Evolutionary conservation across 345 rosid genomes (phyloP).

Genomic region (Lumnitzera racemosa): DNA sequence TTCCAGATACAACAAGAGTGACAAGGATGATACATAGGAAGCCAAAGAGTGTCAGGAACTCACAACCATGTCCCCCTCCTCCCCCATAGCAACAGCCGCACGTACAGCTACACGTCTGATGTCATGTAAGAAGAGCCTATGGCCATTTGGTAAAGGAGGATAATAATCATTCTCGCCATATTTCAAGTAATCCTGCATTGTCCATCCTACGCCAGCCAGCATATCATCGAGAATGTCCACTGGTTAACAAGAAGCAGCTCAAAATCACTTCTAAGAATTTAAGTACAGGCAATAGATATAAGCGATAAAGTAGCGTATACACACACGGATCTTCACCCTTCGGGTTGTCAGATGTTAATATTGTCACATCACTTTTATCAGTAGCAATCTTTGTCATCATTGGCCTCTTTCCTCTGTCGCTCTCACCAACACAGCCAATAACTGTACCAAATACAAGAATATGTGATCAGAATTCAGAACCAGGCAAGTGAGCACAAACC

Average conservation of each 20-base stretch:
- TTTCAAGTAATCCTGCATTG: slow-evolving; percentile 90
- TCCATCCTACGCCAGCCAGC: slow-evolving; percentile 90
- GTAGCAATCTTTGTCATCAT: slow-evolving; percentile 81
- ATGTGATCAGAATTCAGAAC: neutral
- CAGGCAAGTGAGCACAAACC: too few species aligned
- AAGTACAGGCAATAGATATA: neutral
- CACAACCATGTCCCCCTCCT: slow-evolving; percentile 98
- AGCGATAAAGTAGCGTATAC: slow-evolving; percentile 12
- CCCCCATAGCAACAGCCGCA: slow-evolving; percentile 96
- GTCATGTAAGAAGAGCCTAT: slow-evolving; percentile 86
- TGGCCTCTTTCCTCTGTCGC: slow-evolving; percentile 81
- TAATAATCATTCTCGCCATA: slow-evolving; percentile 83
- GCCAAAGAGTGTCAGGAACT: slow-evolving; percentile 29
- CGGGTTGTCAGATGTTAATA: slow-evolving; percentile 87
- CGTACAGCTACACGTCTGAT: slow-evolving; percentile 89
- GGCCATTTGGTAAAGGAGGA: slow-evolving; percentile 84
- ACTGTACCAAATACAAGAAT: slow-evolving; percentile 30
- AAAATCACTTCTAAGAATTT: neutral
- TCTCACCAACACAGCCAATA: slow-evolving; percentile 77
- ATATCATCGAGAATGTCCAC: slow-evolving; percentile 97
- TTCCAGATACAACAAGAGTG: neutral
- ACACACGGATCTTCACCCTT: slow-evolving; percentile 83
- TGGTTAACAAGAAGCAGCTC: slow-evolving; percentile 22
- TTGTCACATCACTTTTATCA: slow-evolving; percentile 87
- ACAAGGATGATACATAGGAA: neutral